Evolutionary conservation across 352 stramenopile species (phyloP), one percentile per base, ranked within the genome.

Genomic region (Globisporangium ultimum): DNA sequence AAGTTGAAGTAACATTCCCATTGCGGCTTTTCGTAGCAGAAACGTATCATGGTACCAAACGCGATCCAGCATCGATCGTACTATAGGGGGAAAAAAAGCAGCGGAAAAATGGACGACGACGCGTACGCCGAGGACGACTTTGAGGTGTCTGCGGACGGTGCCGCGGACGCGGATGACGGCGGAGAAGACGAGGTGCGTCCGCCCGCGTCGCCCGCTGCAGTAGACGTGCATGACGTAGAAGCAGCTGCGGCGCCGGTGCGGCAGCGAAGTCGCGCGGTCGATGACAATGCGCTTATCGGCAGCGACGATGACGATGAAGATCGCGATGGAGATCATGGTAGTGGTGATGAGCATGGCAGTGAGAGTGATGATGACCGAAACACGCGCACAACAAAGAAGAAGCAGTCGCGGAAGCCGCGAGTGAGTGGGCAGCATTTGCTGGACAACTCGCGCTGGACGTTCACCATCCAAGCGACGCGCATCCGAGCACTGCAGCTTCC

Each of bases 401-500:
- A 55, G 45, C 34, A 41, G 41, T 18, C 53, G 8, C 41, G 32
- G 1, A 56, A 5, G 5, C 28, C 46, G 14, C 42, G 43, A 34
- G 50, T 64, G 43, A 64, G 58, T 42, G 58, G 51, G 9, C 58
- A 52, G 32, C 60, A 66, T 46, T 43, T 66, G 36, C 60, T 89
- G 36, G 68, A 81, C 53, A 75, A 82, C 21, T 67, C 74, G 4
- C 59, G 61, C 2, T 89, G 78, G 73, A 68, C 61, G 46, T 89
- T 76, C 49, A 66, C 63, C 4, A 63, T 89, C 50, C 60, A 59
- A 20, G 68, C 68, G 13, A 63, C 61, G 46, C 70, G 75, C 18
- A 68, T 86, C 1, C 77, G 80, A 3, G 64, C 66, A 50, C 64
- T 89, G 28, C 70, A 72, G 18, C 69, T 89, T 32, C 77, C 80